Evolutionary conservation across 116 monocot species (phyloP), one percentile per base, ranked within the genome.

Genomic region (Trichopus zeylanicus): DNA sequence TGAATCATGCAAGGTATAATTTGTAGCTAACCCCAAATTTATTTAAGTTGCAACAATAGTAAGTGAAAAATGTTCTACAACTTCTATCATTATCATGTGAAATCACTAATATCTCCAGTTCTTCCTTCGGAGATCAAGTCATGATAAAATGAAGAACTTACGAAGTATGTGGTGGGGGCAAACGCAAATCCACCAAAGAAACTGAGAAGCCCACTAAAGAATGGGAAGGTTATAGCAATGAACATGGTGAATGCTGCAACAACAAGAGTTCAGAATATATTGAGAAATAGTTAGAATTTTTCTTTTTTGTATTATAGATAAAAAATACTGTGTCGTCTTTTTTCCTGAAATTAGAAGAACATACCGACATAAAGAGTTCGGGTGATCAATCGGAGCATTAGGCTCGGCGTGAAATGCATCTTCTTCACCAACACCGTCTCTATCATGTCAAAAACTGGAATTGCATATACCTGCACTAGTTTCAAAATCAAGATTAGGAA

Each of bases 401-500:
- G 3, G 3, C 73, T 24, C 0, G 72, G 77, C 1, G 65, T 42
- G 49, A 77, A 53, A 16, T 67, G 37, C 29, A 77, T 23, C n/a
- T 55, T 73, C 69, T 76, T 82, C 38, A 82, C 63, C 3, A 77
- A 59, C 22, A 76, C 46, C 3, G 70, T 70, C 51, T 82, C 81
- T 0, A 82, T 31, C 73, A 67, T 77, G 31, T 82, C 81, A 24
- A 82, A 82, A 28, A 82, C 69, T 3, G 81, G 76, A 69, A 82
- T 73, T 6, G 81, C 81, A 51, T 66, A 82, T 6, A 80, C 58
- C 80, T 80, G 63, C 48, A 29, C 38, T 35, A 23, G 25, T 31
- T 33, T 16, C 59, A 38, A 59, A 1, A 25, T 4, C 19, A 18
- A 46, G 1, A 46, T 20, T 2, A 22, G 26, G 6, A 60, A 37